Evolutionary conservation across 345 rosid species (phyloP), one percentile per base, ranked within the genome.

Genomic region (Dipteronia sinensis): DNA sequence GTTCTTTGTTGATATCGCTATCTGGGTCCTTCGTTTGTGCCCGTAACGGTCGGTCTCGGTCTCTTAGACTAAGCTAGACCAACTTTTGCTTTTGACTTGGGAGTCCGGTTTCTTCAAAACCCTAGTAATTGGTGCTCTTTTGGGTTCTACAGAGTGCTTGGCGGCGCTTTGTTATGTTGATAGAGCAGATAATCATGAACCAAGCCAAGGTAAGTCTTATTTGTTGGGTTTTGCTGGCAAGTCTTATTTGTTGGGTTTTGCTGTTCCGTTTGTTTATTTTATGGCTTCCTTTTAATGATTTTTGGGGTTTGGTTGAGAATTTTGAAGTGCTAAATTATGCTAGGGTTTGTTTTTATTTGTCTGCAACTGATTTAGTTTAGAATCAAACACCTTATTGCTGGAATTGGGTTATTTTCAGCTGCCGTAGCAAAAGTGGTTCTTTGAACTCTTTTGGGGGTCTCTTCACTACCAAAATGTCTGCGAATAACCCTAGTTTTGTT

Each of bases 401-500:
- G 72, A 49, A 65, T 64, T 76, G 34, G 73, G 63, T 49, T 22
- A 1, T 49, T 75, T 75, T 69, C 76, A 65, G 79, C 62, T 65
- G 38, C 53, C 65, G 65, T 76, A 63, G 67, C 73, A 29, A 67
- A 31, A 31, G 62, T 77, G 25, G 75, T 38, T 64, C 70, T 71
- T 72, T 10, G 34, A 58, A 27, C 71, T 67, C 27, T 40, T 42
- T 68, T 59, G 27, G 67, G 73, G 69, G 40, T 44, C 71, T 10
- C 7, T 29, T 19, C 11, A 16, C 53, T n/a, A 42, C 73, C 81
- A 72, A 77, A 56, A 84, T 86, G 89, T 20, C 78, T 59, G 75
- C n/a, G 19, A 44, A 67, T 65, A 62, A 59, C 55, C 75, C 72
- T n/a, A 29, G 42, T 76, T 88, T 86, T 63, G 85, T 86, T 65